Evolutionary conservation across 352 stramenopile species (phyloP), one percentile per base, ranked within the genome.

Genomic region (Phytophthora fragariaefolia): DNA sequence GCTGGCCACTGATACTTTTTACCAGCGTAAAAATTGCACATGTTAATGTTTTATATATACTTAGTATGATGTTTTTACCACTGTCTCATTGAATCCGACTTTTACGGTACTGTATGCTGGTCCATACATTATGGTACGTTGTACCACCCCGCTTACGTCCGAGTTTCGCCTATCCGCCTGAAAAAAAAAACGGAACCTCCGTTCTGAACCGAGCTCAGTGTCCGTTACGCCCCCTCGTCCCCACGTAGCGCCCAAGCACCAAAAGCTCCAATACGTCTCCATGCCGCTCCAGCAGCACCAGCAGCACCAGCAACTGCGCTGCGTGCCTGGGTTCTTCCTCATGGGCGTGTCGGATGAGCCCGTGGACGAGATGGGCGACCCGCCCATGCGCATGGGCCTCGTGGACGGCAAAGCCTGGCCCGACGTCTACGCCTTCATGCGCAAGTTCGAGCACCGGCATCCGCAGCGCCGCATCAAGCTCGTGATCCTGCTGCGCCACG

Each of bases 401-500:
- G 57, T 76, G n/a, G 66, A 76, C n/a, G 73, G 71, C 54, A 75
- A 79, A 23, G 64, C 59, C 13, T 85, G 77, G 78, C 53, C 56
- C 1, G 65, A 83, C 36, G 71, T 83, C 22, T 75, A 79, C 59
- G 48, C 47, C 3, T 79, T 71, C 45, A 77, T 84, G 59, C 47
- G 42, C 9, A 40, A 60, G 24, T 76, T 81, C 34, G 54, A 76
- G 47, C 47, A 63, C 15, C 45, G 66, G 10, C 63, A 75, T 10
- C 59, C 48, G 1, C 22, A 51, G 2, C 48, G 46, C 4, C 62
- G 60, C 22, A 73, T 82, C 15, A 88, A 90, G 65, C 66, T 90
- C 9, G 42, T 91, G 2, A 77, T 90, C 46, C 77, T 92, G 27
- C 24, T 92, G 51, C 80, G 84, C 17, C 84, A 92, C 48, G 84